These are phyloP conservation scores for Daldinia vernicosa DNA, from an alignment of 495 filamentous ascomycete genomes.

Conservation along the genomic window DNA sequence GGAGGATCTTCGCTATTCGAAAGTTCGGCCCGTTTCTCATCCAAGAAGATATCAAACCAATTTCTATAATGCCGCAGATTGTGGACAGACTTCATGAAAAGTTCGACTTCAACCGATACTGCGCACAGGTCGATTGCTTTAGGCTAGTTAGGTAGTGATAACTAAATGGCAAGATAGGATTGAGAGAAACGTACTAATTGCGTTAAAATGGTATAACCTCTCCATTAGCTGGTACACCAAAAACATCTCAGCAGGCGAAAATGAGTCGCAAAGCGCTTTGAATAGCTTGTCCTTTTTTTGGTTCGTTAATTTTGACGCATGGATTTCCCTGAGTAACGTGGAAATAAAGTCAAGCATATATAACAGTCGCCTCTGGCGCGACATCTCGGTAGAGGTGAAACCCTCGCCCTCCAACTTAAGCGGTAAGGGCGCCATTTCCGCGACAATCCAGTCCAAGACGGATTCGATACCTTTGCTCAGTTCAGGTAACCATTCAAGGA, in stretches of 20 bases:
- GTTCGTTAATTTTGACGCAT: no score
- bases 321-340: neutral
- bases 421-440: neutral
- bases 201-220: neutral
- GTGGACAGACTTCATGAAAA: neutral
- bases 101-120: neutral
- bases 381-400: slow-evolving; percentile 12
- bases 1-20: neutral
- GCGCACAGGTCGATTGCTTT: neutral
- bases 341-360: slow-evolving; percentile 6
- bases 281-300: neutral
- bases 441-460: slow-evolving; percentile 5
- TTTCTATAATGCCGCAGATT: neutral
- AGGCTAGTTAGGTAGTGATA: neutral
- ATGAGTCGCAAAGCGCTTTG: neutral
- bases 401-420: neutral
- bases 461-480: slow-evolving; percentile 4
- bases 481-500: neutral
- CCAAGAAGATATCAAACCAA: neutral
- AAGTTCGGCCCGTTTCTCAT: neutral
- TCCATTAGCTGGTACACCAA: neutral
- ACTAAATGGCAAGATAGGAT: neutral
- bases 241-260: neutral
- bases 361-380: slow-evolving; percentile 3
- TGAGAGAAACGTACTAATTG: no score